Evolutionary conservation across 2,329 filamentous ascomycete species (phyloP), one percentile per base, ranked within the genome.

Genomic region (Scedosporium boydii): DNA sequence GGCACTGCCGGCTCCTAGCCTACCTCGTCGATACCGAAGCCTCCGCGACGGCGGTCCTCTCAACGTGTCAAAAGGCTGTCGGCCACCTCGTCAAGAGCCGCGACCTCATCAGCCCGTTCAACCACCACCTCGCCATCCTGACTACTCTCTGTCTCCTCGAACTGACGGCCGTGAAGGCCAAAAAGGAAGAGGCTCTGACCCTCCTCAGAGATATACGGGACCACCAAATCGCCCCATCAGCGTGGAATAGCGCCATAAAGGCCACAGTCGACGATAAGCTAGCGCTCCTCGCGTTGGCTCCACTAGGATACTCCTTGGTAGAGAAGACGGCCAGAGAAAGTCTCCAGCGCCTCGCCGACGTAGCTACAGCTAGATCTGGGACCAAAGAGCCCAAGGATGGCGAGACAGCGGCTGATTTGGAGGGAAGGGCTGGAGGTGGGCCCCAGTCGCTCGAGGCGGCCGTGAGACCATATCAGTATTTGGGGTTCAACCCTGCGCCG

Each of bases 1-100:
- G 88, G 82, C 87, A 90, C 70, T 80, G 84, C 66, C 84, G 86
- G 64, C 78, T 90, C 7, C 76, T 91, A 18, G 79, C 84, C 9
- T 84, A 86, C 60, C 78, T 89, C 2, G 76, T 87, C 61, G 82
- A 81, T 44, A 80, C 83, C 1, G 78, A 78, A 10, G 77, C 81
- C 1, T 81, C 82, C 48, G 78, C 83, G 0, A 74, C 78, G 1
- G 82, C 88, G 63, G 78, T 87, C 16, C 74, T 89, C 21, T 85
- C 82, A 71, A 81, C 85, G 5, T 83, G 84, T 27, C 79, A 80
- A 64, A 81, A 86, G 67, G 78, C 86, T 4, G 78, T 82, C 46
- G 77, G 76, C n/a, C 77, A 89, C 59, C 75, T 90, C 38, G 78
- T 82, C 6, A 75, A 76, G 34, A 82, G 83, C 48, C 72, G 79